Evolutionary conservation across 768 basidiomycete species (phyloP), one percentile per base, ranked within the genome.

Genomic region (Russula dissimulans): DNA sequence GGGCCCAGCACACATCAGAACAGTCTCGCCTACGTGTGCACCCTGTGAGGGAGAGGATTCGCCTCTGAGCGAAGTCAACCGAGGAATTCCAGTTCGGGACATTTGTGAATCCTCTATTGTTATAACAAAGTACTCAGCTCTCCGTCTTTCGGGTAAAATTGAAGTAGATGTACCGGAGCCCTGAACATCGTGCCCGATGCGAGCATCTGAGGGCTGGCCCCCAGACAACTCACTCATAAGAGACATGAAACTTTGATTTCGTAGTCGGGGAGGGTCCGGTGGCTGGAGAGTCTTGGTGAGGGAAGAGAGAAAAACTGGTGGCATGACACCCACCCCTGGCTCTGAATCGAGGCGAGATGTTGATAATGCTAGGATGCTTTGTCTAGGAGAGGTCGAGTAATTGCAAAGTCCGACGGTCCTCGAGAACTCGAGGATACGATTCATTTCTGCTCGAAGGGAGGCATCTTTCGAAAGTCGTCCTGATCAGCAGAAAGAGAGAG

Each of bases 351-450:
- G 15, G 32, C 29, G 44, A 32, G 61, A 44, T 52, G 11, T 9
- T 14, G 4, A 17, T 22, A 41, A 36, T 18, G 11, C 34, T 4
- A 18, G 26, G 22, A 11, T 31, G 11, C 18, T 17, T 47, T 12
- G 32, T 42, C 9, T 43, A 10, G 36, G 43, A 34, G 45, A 47
- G 12, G 18, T 48, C 15, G 18, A 29, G 41, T 62, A 62, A 31
- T 62, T 62, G 51, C 61, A 62, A 38, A 62, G 51, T 18, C 61
- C 61, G 18, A 62, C 44, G 11, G 38, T 62, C 45, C 34, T 57
- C 29, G 61, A 62, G 34, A 62, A 62, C 22, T 62, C 41, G n/a
- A 62, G 61, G 18, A 62, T n/a, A 5, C 56, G 61, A 43, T 54
- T n/a, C 41, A 29, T 32, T 34, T 62, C 56, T 53, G 56, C 45